Conservation (phyloP, 208 protist species). For the Balamuthia mandrillaris region DNA sequence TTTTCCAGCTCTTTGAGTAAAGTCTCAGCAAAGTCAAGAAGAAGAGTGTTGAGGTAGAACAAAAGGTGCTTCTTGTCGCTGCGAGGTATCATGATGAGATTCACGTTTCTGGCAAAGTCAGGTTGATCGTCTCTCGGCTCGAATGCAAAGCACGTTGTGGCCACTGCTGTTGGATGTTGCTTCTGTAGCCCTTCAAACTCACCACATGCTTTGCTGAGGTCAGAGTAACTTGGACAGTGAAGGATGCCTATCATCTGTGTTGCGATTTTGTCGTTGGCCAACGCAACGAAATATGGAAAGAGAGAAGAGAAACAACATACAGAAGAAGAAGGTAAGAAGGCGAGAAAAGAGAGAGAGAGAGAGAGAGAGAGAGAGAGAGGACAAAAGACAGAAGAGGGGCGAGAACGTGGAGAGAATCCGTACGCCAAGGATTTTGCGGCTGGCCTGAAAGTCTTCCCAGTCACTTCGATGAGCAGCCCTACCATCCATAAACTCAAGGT, state of each 20-base stretch:
- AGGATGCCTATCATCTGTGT: constrained; percentile 9
- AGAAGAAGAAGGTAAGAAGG: background rate
- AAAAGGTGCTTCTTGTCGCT: constrained; percentile 11
- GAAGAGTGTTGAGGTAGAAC: constrained; percentile 30
- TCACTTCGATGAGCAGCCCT: background rate
- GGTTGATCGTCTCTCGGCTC: constrained; percentile 20
- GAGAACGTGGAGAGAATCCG: background rate
- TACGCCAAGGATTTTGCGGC: constrained; percentile 22
- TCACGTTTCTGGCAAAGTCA: constrained; percentile 28
- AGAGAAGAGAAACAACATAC: background rate
- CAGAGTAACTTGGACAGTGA: background rate
- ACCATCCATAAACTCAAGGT: background rate
- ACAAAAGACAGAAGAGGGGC: background rate
- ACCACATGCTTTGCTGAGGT: background rate
- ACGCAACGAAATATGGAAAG: background rate
- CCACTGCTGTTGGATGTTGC: constrained; percentile 4
- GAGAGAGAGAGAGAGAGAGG: background rate
- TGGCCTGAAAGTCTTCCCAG: constrained; percentile 26
- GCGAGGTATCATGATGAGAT: constrained; percentile 5
- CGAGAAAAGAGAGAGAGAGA: too few relatives aligned
- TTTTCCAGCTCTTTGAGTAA: constrained; percentile 8
- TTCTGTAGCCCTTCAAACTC: background rate
- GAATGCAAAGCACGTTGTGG: constrained; percentile 21
- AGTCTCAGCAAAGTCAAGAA: constrained; percentile 7
- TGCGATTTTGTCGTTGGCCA: background rate